These are phyloP conservation scores for Malania oleifera DNA, from an alignment of 164 flowering plant genomes.

Conservation along the genomic window DNA sequence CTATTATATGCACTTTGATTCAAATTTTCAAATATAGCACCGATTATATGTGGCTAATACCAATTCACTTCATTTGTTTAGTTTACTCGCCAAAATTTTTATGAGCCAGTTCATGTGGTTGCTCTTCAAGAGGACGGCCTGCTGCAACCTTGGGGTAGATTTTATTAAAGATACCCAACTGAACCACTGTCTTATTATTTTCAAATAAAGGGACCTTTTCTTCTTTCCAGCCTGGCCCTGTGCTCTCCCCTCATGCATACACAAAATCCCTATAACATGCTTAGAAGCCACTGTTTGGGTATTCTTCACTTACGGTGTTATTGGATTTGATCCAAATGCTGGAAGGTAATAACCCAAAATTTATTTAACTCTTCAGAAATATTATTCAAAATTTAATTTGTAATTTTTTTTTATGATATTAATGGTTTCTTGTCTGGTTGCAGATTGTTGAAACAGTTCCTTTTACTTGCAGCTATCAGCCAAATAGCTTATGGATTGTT, in stretches of 20 bases:
- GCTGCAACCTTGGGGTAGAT: too few relatives aligned
- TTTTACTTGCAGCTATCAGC: slow-evolving; percentile 36
- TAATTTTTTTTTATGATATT: background rate
- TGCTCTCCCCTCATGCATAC: background rate
- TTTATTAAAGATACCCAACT: too few relatives aligned
- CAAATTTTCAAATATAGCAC: too few relatives aligned
- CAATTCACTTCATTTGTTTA: too few relatives aligned
- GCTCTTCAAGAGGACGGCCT: too few relatives aligned
- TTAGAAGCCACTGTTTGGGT: background rate
- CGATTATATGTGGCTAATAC: too few relatives aligned
- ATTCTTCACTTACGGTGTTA: background rate
- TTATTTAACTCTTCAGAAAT: background rate
- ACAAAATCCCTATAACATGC: background rate
- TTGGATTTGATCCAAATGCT: slow-evolving; percentile 31
- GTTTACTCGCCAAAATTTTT: too few relatives aligned
- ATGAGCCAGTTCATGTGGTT: too few relatives aligned
- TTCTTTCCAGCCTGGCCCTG: slow-evolving; percentile 1
- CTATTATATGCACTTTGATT: too few relatives aligned
- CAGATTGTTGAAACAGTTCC: slow-evolving; percentile 54
- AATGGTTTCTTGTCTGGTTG: background rate
- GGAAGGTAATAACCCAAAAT: slow-evolving; percentile 40
- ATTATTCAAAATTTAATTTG: background rate
- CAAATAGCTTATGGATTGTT: slow-evolving; percentile 61
- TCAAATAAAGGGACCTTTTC: background rate
- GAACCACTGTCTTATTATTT: too few relatives aligned